Evolutionary conservation across 2,329 filamentous ascomycete species (phyloP), one percentile per base, ranked within the genome.

Genomic region (Lecanoromycetidae sp.): DNA sequence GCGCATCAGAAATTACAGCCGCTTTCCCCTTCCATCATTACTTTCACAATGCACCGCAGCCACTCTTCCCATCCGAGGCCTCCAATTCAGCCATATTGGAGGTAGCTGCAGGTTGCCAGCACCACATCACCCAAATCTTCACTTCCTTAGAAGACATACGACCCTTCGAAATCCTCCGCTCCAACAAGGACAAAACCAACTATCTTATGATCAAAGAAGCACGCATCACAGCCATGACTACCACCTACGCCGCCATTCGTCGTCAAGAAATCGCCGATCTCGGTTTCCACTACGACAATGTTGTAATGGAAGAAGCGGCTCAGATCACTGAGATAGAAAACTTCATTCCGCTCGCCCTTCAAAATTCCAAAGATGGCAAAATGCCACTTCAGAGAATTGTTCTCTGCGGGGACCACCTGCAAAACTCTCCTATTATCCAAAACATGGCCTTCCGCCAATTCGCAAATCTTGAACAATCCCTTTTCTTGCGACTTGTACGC

Each of bases 181-280:
- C 83, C 46, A 84, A 88, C 54, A 80, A 84, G 29, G 91, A 98
- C 62, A 95, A 93, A 67, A 84, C 88, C 43, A 96, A 96, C 63
- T 98, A 98, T 60, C 77, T 98, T 5, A 76, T 98, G 27, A 83
- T 87, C 5, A 95, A 87, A 58, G 90, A 96, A 65, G 93, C 93
- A n/a, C 82, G 91, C 29, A 91, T 98, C 53, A 82, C 98, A 54
- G 93, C 91, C 49, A 98, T 98, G 93, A 98, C 91, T 15, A 93
- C 88, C 3, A 98, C 93, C 0, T 91, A 98, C 63, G 93, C 91
- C 4, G 91, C 91, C 1, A 98, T 98, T 75, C 80, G 87, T 52
- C 75, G 90, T 53, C 80, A 86, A 53, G 90, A 96, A 58, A 96
- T 98, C 57, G 83, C 87, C 1, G 75, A 77, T 13, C 74, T 96